Percentiles rank a stretch among this genome's conserved stretches.
These are phyloP conservation scores for Urochloa ruziziensis DNA, from an alignment of 176 grass and related monocot species.

Conservation along the genomic window DNA sequence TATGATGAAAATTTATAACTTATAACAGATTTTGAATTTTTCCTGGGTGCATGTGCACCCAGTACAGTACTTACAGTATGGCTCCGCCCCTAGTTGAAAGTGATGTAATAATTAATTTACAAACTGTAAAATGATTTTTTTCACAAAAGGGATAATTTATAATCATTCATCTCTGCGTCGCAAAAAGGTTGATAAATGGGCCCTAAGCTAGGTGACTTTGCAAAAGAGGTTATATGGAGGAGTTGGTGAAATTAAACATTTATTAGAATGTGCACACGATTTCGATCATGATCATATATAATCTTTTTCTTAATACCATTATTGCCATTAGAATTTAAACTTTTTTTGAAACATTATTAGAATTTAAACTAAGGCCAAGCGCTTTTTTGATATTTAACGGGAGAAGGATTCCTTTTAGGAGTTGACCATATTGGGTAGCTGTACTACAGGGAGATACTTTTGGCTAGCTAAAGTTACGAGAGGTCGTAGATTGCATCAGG, in stretches of 20 bases:
- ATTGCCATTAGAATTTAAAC: background rate
- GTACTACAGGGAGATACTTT: constrained; percentile 4
- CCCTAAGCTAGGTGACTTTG: background rate
- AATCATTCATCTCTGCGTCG: background rate
- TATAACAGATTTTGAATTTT: too few relatives aligned
- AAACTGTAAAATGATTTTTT: background rate
- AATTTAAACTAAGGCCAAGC: background rate
- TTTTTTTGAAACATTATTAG: too few relatives aligned
- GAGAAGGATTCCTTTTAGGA: constrained; percentile 16
- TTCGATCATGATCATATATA: background rate
- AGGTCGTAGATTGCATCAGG: background rate
- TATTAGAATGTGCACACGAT: background rate
- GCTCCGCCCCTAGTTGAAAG: too few relatives aligned
- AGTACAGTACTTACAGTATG: too few relatives aligned
- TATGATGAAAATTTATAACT: too few relatives aligned
- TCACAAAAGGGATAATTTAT: background rate
- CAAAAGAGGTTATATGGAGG: background rate
- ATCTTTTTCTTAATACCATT: background rate
- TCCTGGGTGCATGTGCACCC: too few relatives aligned
- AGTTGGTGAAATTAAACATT: background rate
- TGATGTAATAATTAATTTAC: background rate
- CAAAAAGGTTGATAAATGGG: background rate
- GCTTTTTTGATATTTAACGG: constrained; percentile 1
- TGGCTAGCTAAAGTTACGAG: background rate
- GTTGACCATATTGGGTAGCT: constrained; percentile 32